phyloP scores from a whole-genome alignment of 1,284 basidiomycete species.

The Tylopilus sp. region DNA sequence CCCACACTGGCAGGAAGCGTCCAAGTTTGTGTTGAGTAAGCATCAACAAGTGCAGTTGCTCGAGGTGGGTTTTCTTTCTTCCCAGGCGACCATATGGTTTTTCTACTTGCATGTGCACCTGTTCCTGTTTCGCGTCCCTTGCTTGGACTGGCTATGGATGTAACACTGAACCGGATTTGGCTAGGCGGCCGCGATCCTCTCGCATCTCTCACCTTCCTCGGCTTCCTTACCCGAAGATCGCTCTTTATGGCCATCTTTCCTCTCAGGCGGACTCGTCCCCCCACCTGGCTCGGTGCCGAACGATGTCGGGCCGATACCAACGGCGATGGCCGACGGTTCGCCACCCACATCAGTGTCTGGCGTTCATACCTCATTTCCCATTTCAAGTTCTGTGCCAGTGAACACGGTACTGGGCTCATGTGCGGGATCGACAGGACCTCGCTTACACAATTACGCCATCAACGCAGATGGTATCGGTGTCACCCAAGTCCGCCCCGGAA shows the following conservation, averaged over 20 bases:
- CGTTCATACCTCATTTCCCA: conserved; percentile 24
- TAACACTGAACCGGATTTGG: conserved; percentile 10
- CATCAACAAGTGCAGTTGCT: conserved; percentile 98
- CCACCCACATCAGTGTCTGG: conserved; percentile 18
- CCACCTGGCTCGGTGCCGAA: conserved; percentile 41
- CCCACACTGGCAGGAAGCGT: conserved; percentile 95
- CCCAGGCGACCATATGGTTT: neutral
- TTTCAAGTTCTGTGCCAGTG: conserved; percentile 46
- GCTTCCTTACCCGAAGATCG: conserved; percentile 91
- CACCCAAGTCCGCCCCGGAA: conserved; percentile 59
- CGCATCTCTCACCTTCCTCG: conserved; percentile 69
- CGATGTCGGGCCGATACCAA: conserved; percentile 4
- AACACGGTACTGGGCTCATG: conserved; percentile 20
- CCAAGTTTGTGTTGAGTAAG: conserved; percentile 91
- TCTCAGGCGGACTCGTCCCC: conserved; percentile 67
- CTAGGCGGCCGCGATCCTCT: conserved; percentile 91
- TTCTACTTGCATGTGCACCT: neutral
- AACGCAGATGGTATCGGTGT: conserved; percentile 37
- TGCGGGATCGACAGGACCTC: conserved; percentile 50
- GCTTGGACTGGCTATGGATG: neutral
- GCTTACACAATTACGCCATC: conserved; percentile 63
- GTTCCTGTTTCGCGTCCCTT: conserved; percentile 4
- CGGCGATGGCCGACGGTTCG: conserved; percentile 4
- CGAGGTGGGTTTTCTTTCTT: conserved; percentile 54
- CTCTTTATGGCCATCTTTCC: conserved; percentile 78